Conservation (phyloP, 2,329 filamentous ascomycete genomes). For the Colletotrichum lindemuthianum region DNA sequence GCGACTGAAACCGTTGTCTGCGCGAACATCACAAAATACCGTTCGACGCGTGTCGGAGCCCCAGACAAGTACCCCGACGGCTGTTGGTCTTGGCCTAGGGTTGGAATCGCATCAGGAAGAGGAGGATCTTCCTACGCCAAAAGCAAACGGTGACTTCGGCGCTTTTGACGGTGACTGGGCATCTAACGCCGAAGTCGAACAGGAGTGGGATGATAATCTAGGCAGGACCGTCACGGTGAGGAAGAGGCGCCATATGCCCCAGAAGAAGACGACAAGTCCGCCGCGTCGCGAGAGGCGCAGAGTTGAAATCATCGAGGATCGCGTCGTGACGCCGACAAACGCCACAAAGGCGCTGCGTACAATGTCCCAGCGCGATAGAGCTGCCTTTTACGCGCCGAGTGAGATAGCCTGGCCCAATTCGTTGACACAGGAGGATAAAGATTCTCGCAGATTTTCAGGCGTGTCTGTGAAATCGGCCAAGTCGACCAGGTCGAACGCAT, state of each 20-base stretch:
- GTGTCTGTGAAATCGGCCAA: constrained; percentile 65
- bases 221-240: constrained; percentile 64
- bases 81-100: constrained; percentile 31
- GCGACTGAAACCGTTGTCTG: constrained; percentile 50
- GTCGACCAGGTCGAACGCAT: constrained; percentile 64
- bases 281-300: constrained; percentile 40
- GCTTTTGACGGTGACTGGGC: constrained; percentile 70
- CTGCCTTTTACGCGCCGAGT: constrained; percentile 50
- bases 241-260: constrained; percentile 50
- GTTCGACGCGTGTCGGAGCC: constrained; percentile 51
- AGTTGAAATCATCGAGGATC: constrained; percentile 58
- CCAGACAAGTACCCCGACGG: constrained; percentile 35
- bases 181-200: constrained; percentile 57
- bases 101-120: constrained; percentile 43
- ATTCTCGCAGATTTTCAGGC: constrained; percentile 60
- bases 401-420: constrained; percentile 44
- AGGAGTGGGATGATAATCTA: constrained; percentile 66
- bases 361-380: constrained; percentile 56
- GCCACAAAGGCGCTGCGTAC: constrained; percentile 61
- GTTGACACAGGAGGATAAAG: constrained; percentile 51
- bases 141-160: constrained; percentile 59
- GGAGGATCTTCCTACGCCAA: constrained; percentile 48
- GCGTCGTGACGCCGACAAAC: constrained; percentile 59
- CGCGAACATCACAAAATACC: constrained; percentile 56
- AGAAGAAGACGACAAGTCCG: constrained; percentile 37